Evolutionary conservation across 371 early-diverging fungal species (phyloP).

Genomic region (Nematocida ironsii): DNA sequence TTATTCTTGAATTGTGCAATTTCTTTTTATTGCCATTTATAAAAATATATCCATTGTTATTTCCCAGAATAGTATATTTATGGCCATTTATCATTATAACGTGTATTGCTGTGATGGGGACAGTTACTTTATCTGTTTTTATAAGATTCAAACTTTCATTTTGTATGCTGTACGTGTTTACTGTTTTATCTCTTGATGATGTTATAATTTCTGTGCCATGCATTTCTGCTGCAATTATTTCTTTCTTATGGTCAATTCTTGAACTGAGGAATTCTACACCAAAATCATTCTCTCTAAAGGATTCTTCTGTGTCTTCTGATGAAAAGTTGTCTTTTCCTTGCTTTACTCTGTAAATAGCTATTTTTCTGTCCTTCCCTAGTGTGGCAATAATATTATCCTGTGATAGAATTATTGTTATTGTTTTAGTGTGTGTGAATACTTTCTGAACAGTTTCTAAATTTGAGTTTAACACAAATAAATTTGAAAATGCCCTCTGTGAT

Average conservation of each 20-base stretch:
- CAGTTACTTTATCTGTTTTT: neutral
- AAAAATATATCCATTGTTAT: neutral
- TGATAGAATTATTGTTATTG: conserved; percentile 13
- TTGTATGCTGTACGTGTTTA: conserved; percentile 6
- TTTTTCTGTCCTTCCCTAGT: conserved; percentile 28
- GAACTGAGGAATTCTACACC: neutral
- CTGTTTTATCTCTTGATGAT: conserved; percentile 34
- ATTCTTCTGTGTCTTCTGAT: neutral
- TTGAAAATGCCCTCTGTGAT: conserved; percentile 24
- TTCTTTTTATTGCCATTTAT: neutral
- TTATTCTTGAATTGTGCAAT: neutral
- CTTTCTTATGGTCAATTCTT: conserved; percentile 44
- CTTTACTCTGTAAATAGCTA: neutral
- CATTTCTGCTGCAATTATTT: conserved; percentile 8
- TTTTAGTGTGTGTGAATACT: conserved; percentile 22
- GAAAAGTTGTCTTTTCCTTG: neutral
- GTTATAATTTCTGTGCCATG: neutral
- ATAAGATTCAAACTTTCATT: neutral
- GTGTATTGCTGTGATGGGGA: neutral
- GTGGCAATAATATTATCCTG: neutral
- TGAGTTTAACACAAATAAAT: conserved; percentile 21
- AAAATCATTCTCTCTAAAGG: neutral
- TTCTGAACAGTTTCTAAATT: conserved; percentile 23
- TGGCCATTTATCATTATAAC: neutral
- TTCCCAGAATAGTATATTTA: neutral